Conservation (phyloP, 768 basidiomycete species). For the Lactifluus subvellereus region DNA sequence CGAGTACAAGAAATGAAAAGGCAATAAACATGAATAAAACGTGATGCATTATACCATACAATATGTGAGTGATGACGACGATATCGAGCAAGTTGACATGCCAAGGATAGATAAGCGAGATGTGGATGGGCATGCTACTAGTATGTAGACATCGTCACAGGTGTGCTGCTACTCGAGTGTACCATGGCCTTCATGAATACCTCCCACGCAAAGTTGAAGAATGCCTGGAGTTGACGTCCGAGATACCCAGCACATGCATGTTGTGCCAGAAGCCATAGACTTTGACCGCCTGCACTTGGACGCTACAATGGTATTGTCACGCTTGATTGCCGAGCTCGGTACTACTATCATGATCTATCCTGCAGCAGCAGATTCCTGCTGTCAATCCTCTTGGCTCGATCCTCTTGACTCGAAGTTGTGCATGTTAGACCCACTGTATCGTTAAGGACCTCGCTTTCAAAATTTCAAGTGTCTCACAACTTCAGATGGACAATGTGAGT, state of each 20-base stretch:
- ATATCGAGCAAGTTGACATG: neutral
- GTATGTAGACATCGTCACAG: neutral
- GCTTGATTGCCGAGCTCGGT: too few relatives aligned
- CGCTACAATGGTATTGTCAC: too few relatives aligned
- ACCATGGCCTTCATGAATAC: constrained; percentile 39
- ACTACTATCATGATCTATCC: too few relatives aligned
- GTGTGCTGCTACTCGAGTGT: constrained; percentile 11
- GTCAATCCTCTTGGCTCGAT: too few relatives aligned
- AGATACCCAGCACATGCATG: constrained; percentile 44
- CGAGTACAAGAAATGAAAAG: neutral
- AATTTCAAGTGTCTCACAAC: too few relatives aligned
- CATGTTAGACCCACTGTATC: too few relatives aligned
- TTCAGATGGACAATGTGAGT: too few relatives aligned
- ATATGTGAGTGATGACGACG: neutral
- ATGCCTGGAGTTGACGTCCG: constrained; percentile 43
- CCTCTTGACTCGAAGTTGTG: too few relatives aligned
- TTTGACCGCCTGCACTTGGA: constrained; percentile 27
- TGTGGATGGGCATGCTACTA: neutral
- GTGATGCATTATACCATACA: neutral
- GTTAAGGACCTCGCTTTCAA: too few relatives aligned
- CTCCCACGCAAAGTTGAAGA: constrained; percentile 47
- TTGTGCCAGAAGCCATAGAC: constrained; percentile 50
- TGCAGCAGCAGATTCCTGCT: too few relatives aligned
- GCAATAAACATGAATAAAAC: constrained; percentile 20
- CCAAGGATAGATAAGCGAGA: neutral